Base-by-base conservation (phyloP, 2,329 filamentous ascomycete species). In the Periconia sp. region DNA sequence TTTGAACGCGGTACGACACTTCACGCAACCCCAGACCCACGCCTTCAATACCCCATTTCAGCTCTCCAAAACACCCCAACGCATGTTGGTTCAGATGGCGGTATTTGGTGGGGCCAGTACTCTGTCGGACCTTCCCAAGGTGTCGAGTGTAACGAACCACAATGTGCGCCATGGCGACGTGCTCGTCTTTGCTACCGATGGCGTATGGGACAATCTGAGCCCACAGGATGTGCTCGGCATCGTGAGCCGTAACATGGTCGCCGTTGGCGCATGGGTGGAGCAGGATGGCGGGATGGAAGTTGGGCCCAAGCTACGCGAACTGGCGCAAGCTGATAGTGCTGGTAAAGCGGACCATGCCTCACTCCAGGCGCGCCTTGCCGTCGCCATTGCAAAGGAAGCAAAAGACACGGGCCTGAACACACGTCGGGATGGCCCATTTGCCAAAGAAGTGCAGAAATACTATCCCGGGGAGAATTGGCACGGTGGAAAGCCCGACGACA, bases 1-100 rank as follows among this genome's bases (percentile, higher is more conserved):
- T 14, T 83, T 91, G 23, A 95, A 93, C 62, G 91, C 89, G 14
- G 90, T 99, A 31, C 88, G 94, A 72, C 84, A 88, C 52, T 88
- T 86, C 68, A 96, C 92, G 1, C 84, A 87, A 45, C 89, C 91
- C 20, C 94, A 99, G 75, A 97, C 92, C 0, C 94, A 99, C 73
- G 92, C 88, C 42, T 99, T 99, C 82, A 99, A 99, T 75, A 97
- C 94, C 0, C 94, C 94, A 0, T 99, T 90, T 70, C 94, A 99
- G 74, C 83, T 99, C 41, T 93, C 91, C 50, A 86, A 96, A 49
- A 87, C 97, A 8, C 93, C 94, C 0, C 84, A 88, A 3, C 85
- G 84, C 63, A 87, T 96, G 75, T 83, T 91, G 52, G 84, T 86
- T 19, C 90, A 94, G 65, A 88, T 92, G 64, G 85, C 87, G 13